Base-by-base conservation (phyloP, 441 rosid species). In the Mallotus japonicus region DNA sequence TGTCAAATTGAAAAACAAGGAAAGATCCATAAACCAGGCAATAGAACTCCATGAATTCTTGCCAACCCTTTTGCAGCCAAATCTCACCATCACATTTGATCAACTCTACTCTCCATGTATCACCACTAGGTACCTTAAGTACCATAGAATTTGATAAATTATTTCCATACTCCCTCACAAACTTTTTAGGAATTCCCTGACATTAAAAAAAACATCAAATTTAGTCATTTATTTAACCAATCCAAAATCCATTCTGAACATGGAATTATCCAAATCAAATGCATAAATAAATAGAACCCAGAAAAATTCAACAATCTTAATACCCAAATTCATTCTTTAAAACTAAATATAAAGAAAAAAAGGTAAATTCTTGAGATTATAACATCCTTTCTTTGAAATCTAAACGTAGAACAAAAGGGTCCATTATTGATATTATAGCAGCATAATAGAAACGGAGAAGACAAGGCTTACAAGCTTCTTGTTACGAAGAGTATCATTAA, bases 21-120 rank as follows among this genome's bases (percentile, higher is more conserved):
- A 84, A 75, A 3, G 78, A 75, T 3, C 85, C 83, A 64, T 12
- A 40, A 0, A 22, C 12, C 49, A 81, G 57, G 20, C 81, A 79
- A 73, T 77, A 81, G 71, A 74, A 76, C 49, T 83, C 75, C 8
- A 70, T 70, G 71, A 87, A 85, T 63, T 78, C 79, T 49, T 70
- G 62, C 89, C 86, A 85, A n/a, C 89, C 89, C 8, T 76, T 75
- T 10, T 73, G 56, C 1, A 87, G 68, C 89, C 87, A 82, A 72
- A 83, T 69, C 68, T 75, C 76, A 19, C 63, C 81, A 69, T 73
- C 73, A 72, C 16, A 15, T 47, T 74, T 57, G 1, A 22, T 10
- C 1, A 79, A 42, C 14, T 62, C 63, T n/a, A 80, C 67, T 72
- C 62, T 22, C 83, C 81, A 79, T 22, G 16, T 13, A 44, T 5